Percentiles rank a stretch among this genome's conserved stretches.
Conservation (phyloP, 140 eudicot genomes). For the Bidens hawaiensis region DNA sequence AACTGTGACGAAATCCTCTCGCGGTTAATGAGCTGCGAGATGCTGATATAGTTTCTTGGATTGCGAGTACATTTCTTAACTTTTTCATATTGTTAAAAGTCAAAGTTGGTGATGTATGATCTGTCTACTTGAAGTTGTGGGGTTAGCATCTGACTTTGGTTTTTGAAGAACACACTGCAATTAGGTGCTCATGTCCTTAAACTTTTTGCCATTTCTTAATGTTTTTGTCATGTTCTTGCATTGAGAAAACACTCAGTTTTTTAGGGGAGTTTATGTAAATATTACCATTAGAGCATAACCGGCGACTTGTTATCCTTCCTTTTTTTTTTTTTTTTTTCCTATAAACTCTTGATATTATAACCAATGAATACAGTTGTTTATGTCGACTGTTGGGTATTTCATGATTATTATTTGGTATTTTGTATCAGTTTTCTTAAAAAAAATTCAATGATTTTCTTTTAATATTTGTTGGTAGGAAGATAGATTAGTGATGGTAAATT, state of each 20-base stretch:
- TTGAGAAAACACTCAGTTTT: neutral
- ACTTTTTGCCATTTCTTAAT: slow-evolving; percentile 3
- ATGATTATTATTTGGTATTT: neutral
- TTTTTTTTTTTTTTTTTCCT: too few species aligned
- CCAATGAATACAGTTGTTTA: neutral
- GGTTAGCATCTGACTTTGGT: slow-evolving; percentile 8
- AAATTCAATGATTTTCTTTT: neutral
- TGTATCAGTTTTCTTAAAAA: neutral
- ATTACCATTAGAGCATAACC: slow-evolving; percentile 1
- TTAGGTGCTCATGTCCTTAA: slow-evolving; percentile 4
- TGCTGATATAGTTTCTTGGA: slow-evolving; percentile 27
- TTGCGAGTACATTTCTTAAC: slow-evolving; percentile 4
- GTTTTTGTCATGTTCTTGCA: neutral
- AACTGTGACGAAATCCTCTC: slow-evolving; percentile 53
- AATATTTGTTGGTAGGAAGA: neutral
- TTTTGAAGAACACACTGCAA: slow-evolving; percentile 13
- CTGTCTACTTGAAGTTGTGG: neutral
- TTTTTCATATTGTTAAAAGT: neutral
- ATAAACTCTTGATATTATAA: neutral
- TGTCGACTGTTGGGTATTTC: neutral
- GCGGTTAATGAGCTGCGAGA: slow-evolving; percentile 42
- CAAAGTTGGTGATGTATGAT: neutral
- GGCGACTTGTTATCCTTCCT: too few species aligned
- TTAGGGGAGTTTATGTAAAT: slow-evolving; percentile 13
- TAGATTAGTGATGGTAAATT: neutral